Evolutionary conservation across 768 basidiomycete genomes (phyloP).

Genomic region (Naganishia vaughanmartiniae): DNA sequence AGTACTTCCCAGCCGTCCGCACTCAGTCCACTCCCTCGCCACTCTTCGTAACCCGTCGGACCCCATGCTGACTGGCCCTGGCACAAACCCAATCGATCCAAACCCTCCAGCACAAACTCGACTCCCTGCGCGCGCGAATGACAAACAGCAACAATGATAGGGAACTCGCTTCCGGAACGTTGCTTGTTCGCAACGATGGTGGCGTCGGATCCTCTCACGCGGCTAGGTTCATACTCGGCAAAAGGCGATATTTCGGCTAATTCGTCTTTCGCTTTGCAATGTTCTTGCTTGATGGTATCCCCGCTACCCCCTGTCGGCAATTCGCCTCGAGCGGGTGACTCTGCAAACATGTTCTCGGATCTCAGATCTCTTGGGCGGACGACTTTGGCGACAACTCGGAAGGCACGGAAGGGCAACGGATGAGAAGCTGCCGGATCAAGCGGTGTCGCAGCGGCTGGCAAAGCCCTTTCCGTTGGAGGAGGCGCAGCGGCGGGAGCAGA

Average conservation of each 20-base stretch:
- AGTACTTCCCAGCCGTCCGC: slow-evolving; percentile 46
- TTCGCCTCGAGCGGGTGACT: not conserved
- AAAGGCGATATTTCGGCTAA: slow-evolving; percentile 13
- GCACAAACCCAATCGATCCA: slow-evolving; percentile 72
- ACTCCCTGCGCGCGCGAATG: slow-evolving; percentile 56
- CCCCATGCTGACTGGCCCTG: slow-evolving; percentile 52
- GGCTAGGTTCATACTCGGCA: not conserved
- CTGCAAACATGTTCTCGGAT: slow-evolving; percentile 31
- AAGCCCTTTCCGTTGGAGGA: not conserved
- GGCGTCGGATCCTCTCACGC: slow-evolving; percentile 15
- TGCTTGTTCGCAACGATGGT: slow-evolving; percentile 19
- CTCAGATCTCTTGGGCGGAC: slow-evolving; percentile 70
- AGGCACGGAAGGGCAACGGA: slow-evolving; percentile 58
- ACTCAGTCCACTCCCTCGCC: slow-evolving; percentile 47
- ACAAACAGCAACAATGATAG: slow-evolving; percentile 57
- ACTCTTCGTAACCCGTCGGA: slow-evolving; percentile 54
- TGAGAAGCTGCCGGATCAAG: not conserved
- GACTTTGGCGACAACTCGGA: slow-evolving; percentile 72
- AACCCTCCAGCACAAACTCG: slow-evolving; percentile 75
- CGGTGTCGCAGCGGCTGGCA: not conserved
- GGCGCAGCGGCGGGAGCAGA: not conserved
- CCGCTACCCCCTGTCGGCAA: slow-evolving; percentile 2
- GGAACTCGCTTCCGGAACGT: slow-evolving; percentile 60
- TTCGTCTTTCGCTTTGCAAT: not conserved
- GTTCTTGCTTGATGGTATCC: slow-evolving; percentile 12